Percentiles rank a stretch among this genome's conserved stretches.
These are phyloP conservation scores for Limnanthes douglasii DNA, from an alignment of 345 rosid species.

Conservation along the genomic window DNA sequence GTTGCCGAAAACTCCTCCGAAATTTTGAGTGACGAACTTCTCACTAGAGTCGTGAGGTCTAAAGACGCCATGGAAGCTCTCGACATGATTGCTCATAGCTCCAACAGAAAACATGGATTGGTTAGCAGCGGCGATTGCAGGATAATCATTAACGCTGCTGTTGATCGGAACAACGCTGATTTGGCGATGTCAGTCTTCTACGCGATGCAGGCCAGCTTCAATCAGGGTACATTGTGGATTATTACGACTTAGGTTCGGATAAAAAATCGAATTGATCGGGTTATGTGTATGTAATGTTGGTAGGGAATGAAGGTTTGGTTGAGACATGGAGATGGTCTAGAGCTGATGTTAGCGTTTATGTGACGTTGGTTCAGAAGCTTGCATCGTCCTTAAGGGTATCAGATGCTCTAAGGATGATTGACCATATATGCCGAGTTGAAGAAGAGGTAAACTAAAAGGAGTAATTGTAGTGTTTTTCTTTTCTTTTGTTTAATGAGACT, in stretches of 20 bases:
- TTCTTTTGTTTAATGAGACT: not conserved
- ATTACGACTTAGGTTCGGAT: not conserved
- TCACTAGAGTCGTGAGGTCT: conserved; percentile 29
- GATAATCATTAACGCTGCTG: conserved; percentile 37
- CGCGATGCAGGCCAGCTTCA: conserved; percentile 82
- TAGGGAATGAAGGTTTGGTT: conserved; percentile 33
- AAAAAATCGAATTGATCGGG: not conserved
- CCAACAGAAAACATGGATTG: conserved; percentile 19
- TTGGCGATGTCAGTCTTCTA: conserved; percentile 75
- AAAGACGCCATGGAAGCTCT: conserved; percentile 60
- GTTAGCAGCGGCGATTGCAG: conserved; percentile 39
- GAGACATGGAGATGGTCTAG: conserved; percentile 88
- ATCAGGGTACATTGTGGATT: conserved; percentile 26
- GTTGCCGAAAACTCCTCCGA: conserved; percentile 12
- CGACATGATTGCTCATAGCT: conserved; percentile 20
- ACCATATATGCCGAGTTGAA: conserved; percentile 67
- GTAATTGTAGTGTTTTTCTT: conserved; percentile 1
- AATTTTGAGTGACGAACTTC: conserved; percentile 25
- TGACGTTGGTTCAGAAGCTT: conserved; percentile 46
- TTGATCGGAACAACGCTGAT: conserved; percentile 55
- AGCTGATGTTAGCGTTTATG: conserved; percentile 57
- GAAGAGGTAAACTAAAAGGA: conserved; percentile 40
- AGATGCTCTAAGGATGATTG: conserved; percentile 60
- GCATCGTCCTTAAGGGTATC: conserved; percentile 70
- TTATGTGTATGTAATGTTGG: conserved; percentile 1